Conservation (phyloP, 1,284 basidiomycete genomes). For the Tilletiopsis washingtonensis region DNA sequence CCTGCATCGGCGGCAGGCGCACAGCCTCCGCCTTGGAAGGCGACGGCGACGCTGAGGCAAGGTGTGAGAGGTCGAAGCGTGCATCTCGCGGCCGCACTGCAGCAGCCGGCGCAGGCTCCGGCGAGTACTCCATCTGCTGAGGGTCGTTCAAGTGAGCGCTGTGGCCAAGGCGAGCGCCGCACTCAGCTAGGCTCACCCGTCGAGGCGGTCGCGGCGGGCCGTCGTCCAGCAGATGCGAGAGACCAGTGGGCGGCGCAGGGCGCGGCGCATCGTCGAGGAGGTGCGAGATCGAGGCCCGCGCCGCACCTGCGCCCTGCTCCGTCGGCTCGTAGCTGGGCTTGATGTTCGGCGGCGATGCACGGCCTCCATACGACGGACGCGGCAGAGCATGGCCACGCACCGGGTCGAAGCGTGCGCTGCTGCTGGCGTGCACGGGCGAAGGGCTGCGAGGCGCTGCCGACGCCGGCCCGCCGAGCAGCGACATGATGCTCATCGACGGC, state of each 20-base stretch:
- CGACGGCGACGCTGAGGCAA: neutral
- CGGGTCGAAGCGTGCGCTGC: neutral
- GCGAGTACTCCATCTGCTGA: neutral
- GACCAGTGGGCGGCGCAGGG: too few species aligned
- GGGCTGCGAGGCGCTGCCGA: too few species aligned
- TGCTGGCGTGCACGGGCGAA: too few species aligned
- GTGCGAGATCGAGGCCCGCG: slow-evolving; percentile 2
- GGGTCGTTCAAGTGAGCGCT: neutral
- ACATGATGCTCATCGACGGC: slow-evolving; percentile 16
- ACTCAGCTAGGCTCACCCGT: neutral
- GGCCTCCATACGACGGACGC: neutral
- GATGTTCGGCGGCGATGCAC: neutral
- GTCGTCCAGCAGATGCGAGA: neutral
- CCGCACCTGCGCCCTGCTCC: too few species aligned
- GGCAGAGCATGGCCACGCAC: neutral
- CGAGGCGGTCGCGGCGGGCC: neutral
- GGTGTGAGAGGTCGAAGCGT: neutral
- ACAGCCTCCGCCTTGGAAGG: neutral
- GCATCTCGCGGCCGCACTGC: too few species aligned
- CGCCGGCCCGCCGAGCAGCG: slow-evolving; percentile 10
- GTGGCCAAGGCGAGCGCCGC: neutral
- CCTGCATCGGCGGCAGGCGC: neutral
- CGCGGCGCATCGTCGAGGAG: slow-evolving; percentile 2
- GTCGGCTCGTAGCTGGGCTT: too few species aligned
- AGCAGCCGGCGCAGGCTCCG: neutral